phyloP scores from a whole-genome alignment of 306 rosid genomes.

The Sechiopsis laciniata region DNA sequence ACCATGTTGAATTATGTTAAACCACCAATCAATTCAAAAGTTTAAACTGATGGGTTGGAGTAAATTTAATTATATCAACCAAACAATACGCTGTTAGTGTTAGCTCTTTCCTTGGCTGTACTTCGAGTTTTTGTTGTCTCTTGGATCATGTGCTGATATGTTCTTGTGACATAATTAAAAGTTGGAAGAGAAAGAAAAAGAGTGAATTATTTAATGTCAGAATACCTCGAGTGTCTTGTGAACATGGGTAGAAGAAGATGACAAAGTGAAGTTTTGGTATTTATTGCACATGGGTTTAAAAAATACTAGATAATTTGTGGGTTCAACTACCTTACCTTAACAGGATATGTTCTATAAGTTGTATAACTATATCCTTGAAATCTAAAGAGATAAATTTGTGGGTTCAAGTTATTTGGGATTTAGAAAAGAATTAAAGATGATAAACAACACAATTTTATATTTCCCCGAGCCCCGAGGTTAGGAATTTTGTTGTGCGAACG shows the following conservation, averaged over 20 bases:
- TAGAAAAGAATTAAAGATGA: not conserved
- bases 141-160: not conserved
- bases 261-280: not conserved
- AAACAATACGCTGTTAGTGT: no score
- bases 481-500: not conserved
- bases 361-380: no score
- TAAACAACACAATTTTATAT: not conserved
- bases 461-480: conserved; percentile 5
- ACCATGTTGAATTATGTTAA: no score
- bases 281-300: not conserved
- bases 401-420: no score
- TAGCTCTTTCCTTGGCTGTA: not conserved
- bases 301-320: not conserved
- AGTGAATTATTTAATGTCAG: not conserved
- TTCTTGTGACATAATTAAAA: not conserved
- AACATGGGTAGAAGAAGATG: not conserved
- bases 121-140: not conserved
- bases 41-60: no score
- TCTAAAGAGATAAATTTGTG: not conserved
- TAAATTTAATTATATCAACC: no score
- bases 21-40: no score
- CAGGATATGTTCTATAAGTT: no score
- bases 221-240: not conserved
- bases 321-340: not conserved
- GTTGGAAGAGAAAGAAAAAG: not conserved